Percentiles rank a stretch among this genome's conserved stretches.
Conservation (phyloP, 306 rosid genomes). For the Amphicarpaea edgeworthii region DNA sequence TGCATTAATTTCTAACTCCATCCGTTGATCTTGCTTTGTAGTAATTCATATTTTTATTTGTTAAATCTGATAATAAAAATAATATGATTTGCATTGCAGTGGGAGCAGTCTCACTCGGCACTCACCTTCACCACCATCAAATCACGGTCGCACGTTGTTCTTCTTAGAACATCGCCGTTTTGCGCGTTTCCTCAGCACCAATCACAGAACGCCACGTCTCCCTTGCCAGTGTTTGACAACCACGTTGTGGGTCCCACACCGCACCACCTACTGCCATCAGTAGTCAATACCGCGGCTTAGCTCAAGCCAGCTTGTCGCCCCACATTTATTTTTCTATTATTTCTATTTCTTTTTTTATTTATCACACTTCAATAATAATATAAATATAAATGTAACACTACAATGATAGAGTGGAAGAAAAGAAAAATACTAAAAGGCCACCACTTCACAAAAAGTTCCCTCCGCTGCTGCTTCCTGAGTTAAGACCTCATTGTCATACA, state of each 20-base stretch:
- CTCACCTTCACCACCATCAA: background rate
- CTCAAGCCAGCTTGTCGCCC: conserved; percentile 47
- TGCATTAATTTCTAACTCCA: too few relatives aligned
- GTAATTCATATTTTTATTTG: too few relatives aligned
- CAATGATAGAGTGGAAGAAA: background rate
- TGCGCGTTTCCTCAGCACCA: conserved; percentile 51
- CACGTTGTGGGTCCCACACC: conserved; percentile 59
- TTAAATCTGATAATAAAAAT: too few relatives aligned
- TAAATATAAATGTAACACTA: background rate
- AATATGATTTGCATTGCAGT: too few relatives aligned
- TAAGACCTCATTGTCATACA: too few relatives aligned
- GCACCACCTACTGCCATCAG: background rate
- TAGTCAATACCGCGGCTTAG: conserved; percentile 49
- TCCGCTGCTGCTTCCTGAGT: too few relatives aligned
- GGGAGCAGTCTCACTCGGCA: too few relatives aligned
- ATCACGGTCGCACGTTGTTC: conserved; percentile 37
- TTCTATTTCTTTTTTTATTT: background rate
- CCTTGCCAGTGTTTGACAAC: conserved; percentile 53
- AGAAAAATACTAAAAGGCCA: conserved; percentile 8
- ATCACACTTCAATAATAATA: background rate
- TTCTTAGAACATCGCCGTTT: conserved; percentile 19
- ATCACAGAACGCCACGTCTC: conserved; percentile 44
- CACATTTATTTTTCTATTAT: background rate
- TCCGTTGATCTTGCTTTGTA: too few relatives aligned
- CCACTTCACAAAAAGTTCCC: background rate